phyloP scores from a whole-genome alignment of 176 grass and related monocot species.

The Oryza rufipogon region DNA sequence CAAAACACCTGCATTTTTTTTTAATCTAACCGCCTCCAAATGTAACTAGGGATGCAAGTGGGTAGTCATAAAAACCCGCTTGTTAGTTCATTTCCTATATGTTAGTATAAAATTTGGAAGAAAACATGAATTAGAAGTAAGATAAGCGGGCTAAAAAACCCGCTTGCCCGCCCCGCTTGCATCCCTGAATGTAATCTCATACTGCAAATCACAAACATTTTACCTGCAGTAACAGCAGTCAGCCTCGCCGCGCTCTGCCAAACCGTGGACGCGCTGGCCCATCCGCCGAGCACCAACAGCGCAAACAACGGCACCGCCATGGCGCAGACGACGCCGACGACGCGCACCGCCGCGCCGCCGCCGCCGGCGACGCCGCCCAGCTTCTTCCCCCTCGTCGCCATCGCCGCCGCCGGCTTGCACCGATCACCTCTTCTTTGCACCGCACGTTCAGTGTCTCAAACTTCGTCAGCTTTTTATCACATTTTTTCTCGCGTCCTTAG shows the following conservation, averaged over 20 bases:
- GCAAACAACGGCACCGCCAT: slow-evolving; percentile 35
- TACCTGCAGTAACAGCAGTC: neutral
- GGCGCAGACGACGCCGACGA: slow-evolving; percentile 4
- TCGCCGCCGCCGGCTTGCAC: neutral
- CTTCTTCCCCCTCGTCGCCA: neutral
- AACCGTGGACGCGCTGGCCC: neutral
- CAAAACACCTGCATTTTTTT: too few species aligned
- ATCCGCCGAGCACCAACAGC: slow-evolving; percentile 3
- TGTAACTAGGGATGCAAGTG: too few species aligned
- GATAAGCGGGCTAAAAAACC: too few species aligned
- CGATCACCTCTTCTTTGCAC: neutral
- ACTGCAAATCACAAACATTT: neutral
- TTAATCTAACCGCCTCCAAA: too few species aligned
- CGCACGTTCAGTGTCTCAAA: too few species aligned
- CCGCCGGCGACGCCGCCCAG: neutral
- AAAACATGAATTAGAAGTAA: too few species aligned
- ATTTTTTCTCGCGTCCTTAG: neutral
- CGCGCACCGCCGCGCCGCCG: neutral
- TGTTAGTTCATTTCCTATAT: too few species aligned
- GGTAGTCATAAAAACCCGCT: too few species aligned
- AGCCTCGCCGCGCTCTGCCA: slow-evolving; percentile 43
- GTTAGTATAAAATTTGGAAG: too few species aligned
- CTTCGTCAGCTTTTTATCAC: neutral
- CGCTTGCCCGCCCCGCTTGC: too few species aligned
- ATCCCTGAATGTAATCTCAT: too few species aligned